Evolutionary conservation across 768 basidiomycete species (phyloP).

Genomic region (Arthromyces matolae): DNA sequence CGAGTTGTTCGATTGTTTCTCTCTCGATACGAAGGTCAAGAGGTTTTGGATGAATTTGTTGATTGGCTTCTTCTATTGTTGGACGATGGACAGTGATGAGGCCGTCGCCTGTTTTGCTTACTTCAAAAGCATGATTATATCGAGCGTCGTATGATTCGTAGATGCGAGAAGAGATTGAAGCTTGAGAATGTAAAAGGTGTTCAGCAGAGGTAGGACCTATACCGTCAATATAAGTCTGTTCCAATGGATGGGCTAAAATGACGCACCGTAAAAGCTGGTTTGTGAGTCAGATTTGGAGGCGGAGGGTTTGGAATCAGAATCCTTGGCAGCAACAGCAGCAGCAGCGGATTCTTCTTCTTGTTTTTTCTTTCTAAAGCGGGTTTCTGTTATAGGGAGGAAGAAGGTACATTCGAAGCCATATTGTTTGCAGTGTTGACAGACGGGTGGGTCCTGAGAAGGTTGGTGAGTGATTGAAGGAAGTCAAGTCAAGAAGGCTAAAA

Average conservation of each 20-base stretch:
- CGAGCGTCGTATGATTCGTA: constrained; percentile 87
- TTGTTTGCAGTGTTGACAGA: constrained; percentile 94
- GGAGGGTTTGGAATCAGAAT: constrained; percentile 33
- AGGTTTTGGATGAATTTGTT: constrained; percentile 53
- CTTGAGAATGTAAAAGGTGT: constrained; percentile 87
- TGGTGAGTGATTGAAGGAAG: too few relatives aligned
- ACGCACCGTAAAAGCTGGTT: constrained; percentile 57
- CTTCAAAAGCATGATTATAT: constrained; percentile 85
- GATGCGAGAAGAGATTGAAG: constrained; percentile 76
- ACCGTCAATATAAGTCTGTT: constrained; percentile 41
- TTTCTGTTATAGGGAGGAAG: constrained; percentile 97
- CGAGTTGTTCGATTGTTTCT: constrained; percentile 72
- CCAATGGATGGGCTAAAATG: constrained; percentile 21
- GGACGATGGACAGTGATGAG: constrained; percentile 79
- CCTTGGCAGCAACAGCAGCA: constrained; percentile 19
- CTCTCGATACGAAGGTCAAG: constrained; percentile 73
- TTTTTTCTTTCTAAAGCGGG: constrained; percentile 96
- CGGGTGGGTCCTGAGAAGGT: constrained; percentile 54
- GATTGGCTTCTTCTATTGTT: constrained; percentile 47
- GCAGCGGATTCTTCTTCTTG: constrained; percentile 55
- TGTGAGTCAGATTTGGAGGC: constrained; percentile 47
- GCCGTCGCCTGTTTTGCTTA: constrained; percentile 81
- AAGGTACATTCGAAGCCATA: constrained; percentile 94
- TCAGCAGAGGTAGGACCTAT: constrained; percentile 84
- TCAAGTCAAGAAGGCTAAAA: neutral